Evolutionary conservation across 2,329 filamentous ascomycete species (phyloP).

Genomic region (Aureobasidium leucospermi): DNA sequence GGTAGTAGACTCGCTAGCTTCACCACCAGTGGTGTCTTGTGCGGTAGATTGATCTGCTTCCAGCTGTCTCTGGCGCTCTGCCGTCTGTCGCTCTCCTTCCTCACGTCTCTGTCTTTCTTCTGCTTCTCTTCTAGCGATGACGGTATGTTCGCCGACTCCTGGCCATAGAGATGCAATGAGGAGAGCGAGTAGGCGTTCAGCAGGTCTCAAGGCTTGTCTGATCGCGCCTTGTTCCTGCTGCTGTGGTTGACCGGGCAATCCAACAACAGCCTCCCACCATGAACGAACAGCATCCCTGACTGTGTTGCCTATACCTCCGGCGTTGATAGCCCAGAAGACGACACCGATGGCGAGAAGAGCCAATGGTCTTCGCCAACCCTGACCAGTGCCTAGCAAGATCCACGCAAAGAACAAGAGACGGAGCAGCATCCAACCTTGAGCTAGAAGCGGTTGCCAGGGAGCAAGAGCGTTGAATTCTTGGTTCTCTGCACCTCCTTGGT

Average conservation of each 20-base stretch:
- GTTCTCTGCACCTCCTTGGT: background rate
- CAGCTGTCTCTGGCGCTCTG: conserved; percentile 9
- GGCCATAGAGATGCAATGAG: conserved; percentile 56
- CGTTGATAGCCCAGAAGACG: conserved; percentile 36
- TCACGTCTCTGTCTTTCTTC: conserved; percentile 29
- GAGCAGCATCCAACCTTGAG: conserved; percentile 49
- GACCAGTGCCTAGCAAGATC: conserved; percentile 45
- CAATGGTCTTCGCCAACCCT: conserved; percentile 36
- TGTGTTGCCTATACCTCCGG: conserved; percentile 14
- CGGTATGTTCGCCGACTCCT: conserved; percentile 54
- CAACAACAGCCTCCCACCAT: conserved; percentile 40
- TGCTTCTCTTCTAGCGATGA: conserved; percentile 44
- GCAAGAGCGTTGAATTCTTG: conserved; percentile 11
- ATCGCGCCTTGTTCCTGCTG: conserved; percentile 20
- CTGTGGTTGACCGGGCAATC: conserved; percentile 16
- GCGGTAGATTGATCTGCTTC: background rate
- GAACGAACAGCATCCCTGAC: conserved; percentile 28
- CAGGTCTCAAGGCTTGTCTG: conserved; percentile 34
- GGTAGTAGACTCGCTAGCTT: background rate
- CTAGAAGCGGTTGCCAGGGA: conserved; percentile 30
- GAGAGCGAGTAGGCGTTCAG: conserved; percentile 52
- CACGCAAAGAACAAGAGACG: conserved; percentile 53
- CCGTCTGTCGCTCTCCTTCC: conserved; percentile 13
- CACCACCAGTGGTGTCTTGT: background rate
- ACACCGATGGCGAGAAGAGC: conserved; percentile 33